These are phyloP conservation scores for Lentinula lateritia DNA, from an alignment of 768 basidiomycete genomes.

Conservation along the genomic window DNA sequence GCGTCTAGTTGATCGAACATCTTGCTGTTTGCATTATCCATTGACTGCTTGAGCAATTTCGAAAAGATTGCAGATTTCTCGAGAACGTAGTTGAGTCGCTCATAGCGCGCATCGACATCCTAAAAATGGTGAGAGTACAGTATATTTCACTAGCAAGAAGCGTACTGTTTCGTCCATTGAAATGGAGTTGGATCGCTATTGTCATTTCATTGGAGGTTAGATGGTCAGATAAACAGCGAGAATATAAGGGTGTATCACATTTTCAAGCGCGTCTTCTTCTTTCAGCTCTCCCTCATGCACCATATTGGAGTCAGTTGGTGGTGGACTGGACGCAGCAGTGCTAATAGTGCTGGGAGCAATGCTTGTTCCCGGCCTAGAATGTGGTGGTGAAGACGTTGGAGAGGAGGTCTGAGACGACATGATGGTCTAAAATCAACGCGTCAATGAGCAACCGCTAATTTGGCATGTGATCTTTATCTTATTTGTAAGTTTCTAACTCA, in stretches of 20 bases:
- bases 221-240: not conserved
- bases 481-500: not conserved
- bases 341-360: not conserved
- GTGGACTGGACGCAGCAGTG: conserved; percentile 7
- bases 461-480: not conserved
- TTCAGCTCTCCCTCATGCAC: not conserved
- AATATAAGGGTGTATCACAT: conserved; percentile 1
- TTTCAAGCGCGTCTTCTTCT: not conserved
- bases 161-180: not conserved
- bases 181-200: not conserved
- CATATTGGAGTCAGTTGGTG: not conserved
- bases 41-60: conserved; percentile 60
- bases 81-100: conserved; percentile 59
- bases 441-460: not conserved
- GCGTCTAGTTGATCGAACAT: conserved; percentile 8
- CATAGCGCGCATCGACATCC: conserved; percentile 46
- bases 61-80: conserved; percentile 78
- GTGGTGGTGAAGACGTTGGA: conserved; percentile 2
- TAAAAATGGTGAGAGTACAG: conserved; percentile 12
- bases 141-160: not conserved
- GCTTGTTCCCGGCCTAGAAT: conserved; percentile 1
- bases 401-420: conserved; percentile 1
- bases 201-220: not conserved
- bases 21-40: conserved; percentile 53
- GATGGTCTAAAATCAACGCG: not conserved